Percentiles rank a stretch among this genome's conserved stretches.
These are phyloP conservation scores for Agaricus subrufescens DNA, from an alignment of 768 basidiomycete genomes.

Conservation along the genomic window DNA sequence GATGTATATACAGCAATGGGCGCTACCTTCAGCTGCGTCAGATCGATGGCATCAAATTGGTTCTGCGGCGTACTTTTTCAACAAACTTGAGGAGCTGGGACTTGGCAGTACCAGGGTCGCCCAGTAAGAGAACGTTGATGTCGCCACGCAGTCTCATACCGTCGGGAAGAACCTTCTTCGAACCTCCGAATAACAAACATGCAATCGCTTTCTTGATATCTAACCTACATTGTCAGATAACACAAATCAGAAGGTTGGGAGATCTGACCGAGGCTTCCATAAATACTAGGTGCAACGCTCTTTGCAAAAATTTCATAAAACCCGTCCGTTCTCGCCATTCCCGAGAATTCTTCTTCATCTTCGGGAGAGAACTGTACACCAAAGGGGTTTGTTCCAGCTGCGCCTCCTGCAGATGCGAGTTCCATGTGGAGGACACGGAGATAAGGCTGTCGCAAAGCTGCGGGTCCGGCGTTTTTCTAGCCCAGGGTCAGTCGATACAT, in stretches of 20 bases:
- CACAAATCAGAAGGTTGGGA: not conserved
- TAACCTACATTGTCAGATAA: constrained; percentile 24
- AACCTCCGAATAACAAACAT: constrained; percentile 95
- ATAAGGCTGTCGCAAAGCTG: constrained; percentile 91
- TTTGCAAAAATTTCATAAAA: constrained; percentile 93
- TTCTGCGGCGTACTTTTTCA: constrained; percentile 62
- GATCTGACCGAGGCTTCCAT: constrained; percentile 76
- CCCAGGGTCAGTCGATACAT: not conserved
- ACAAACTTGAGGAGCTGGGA: constrained; percentile 98
- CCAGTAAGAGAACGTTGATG: constrained; percentile 93
- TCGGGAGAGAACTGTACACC: constrained; percentile 88
- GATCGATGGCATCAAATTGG: not conserved
- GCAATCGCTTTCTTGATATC: constrained; percentile 98
- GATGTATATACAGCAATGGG: constrained; percentile 98
- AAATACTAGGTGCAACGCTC: constrained; percentile 97
- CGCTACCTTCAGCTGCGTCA: constrained; percentile 57
- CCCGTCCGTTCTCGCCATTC: constrained; percentile 82
- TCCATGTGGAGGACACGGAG: constrained; percentile 92
- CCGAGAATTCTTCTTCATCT: constrained; percentile 94
- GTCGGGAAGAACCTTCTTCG: constrained; percentile 95
- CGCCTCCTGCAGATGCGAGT: constrained; percentile 71
- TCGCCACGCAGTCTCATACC: constrained; percentile 96
- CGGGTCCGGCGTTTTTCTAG: constrained; percentile 77
- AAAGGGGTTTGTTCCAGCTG: constrained; percentile 76
- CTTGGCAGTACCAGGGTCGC: constrained; percentile 98